phyloP scores from a whole-genome alignment of 208 protist genomes.

The Tritrichomonas musculus region DNA sequence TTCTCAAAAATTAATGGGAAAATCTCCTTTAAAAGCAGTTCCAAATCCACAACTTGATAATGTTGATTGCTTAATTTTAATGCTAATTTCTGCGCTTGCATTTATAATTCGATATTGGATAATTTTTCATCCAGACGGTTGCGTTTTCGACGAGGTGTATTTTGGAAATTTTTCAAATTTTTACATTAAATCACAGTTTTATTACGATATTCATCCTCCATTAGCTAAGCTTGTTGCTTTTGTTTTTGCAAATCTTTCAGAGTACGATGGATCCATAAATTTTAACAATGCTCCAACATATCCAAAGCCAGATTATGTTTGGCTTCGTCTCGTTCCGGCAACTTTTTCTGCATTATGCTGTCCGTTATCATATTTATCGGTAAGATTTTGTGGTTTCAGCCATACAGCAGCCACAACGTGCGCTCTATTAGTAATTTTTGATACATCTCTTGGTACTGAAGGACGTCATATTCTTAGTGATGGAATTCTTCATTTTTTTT shows the following conservation, averaged over 20 bases:
- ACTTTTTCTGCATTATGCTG: background rate
- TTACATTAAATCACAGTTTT: background rate
- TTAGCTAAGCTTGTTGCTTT: background rate
- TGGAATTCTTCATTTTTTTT: slow-evolving; percentile 5
- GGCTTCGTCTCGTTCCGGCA: background rate
- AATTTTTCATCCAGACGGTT: background rate
- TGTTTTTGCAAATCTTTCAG: background rate
- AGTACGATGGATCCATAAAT: background rate
- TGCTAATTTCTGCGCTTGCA: background rate
- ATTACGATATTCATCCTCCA: slow-evolving; percentile 11
- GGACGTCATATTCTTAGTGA: background rate
- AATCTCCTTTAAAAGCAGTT: no score
- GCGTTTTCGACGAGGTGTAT: slow-evolving; percentile 25
- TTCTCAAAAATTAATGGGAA: no score
- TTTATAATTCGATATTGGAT: background rate
- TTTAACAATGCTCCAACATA: background rate
- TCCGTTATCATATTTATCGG: background rate
- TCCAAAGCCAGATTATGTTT: background rate
- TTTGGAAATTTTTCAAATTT: slow-evolving; percentile 30
- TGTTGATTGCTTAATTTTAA: background rate
- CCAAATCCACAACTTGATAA: background rate
- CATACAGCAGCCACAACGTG: background rate
- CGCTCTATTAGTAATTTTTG: background rate
- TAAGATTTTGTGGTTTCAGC: background rate
- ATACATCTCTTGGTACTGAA: slow-evolving; percentile 8